Evolutionary conservation across 805 yeast species (phyloP), one percentile per base, ranked within the genome.

Genomic region (Lipomyces orientalis): DNA sequence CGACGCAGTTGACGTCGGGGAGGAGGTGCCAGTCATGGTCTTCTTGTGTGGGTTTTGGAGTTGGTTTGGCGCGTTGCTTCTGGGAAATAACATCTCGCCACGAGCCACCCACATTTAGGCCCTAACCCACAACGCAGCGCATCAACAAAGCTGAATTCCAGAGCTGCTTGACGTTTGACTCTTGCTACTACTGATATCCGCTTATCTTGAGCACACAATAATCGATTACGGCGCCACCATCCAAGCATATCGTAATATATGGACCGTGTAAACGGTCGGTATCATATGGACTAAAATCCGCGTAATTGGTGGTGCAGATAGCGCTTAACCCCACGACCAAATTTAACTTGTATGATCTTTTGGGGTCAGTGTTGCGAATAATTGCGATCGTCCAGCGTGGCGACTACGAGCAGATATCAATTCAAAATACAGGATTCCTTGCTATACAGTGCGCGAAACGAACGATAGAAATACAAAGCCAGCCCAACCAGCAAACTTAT

Each of bases 381-480:
- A 37, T 2, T 37, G 43, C 43, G 10, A 5, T 37, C 16, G 43
- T 12, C 43, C 43, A 37, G 39, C 39, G 37, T 10, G 39, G 14
- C 3, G 39, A 10, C 14, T 10, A 10, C 10, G 4, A 35, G 39
- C 39, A 35, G 39, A 35, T 14, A 8, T 35, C 16, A 35, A 35
- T 1, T 35, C 14, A 12, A 35, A 43, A 16, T 43, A 43, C 9
- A 16, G 10, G 9, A 43, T 3, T 8, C 19, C 22, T 43, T 43
- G 49, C 49, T 8, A 43, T 43, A 16, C 49, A 43, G 16, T 43
- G 7, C 49, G 22, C 49, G 22, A 43, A 43, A 43, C 49, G 49
- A 43, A 43, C 22, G 49, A 43, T 43, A 43, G 49, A 43, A 43
- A 43, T 43, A 43, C 49, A 43, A 37, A 37, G n/a, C 49, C 49